These are phyloP conservation scores for Tuber brumale DNA, from an alignment of 495 filamentous ascomycete genomes.

Conservation along the genomic window DNA sequence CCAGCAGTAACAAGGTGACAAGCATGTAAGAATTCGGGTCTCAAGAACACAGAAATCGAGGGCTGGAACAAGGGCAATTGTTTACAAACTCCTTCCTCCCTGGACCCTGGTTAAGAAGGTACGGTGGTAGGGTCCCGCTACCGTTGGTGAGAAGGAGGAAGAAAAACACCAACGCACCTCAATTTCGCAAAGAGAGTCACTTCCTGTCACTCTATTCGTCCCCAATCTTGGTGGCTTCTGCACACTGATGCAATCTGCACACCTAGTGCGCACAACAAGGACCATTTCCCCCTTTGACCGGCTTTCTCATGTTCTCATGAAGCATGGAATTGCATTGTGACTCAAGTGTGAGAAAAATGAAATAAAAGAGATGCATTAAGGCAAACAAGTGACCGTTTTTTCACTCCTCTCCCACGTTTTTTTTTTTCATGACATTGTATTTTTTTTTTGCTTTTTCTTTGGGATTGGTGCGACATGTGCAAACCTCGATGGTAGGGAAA, in stretches of 20 bases:
- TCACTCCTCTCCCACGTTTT: slow-evolving; percentile 3
- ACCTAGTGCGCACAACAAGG: not conserved
- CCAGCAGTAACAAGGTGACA: not conserved
- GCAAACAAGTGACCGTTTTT: slow-evolving; percentile 1
- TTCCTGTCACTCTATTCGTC: slow-evolving; percentile 10
- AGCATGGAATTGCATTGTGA: not conserved
- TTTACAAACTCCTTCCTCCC: not conserved
- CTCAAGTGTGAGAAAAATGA: not conserved
- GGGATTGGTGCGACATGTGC: not conserved
- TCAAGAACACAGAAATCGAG: not conserved
- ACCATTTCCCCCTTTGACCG: not conserved
- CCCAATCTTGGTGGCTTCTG: slow-evolving; percentile 10
- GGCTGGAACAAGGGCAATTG: not conserved
- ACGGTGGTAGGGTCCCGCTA: not conserved
- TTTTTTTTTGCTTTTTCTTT: not conserved
- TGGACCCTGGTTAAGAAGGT: not conserved
- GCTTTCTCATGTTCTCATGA: not conserved
- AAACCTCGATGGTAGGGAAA: not conserved
- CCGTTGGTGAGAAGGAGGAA: too few relatives aligned
- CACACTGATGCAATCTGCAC: slow-evolving; percentile 33
- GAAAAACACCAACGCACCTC: slow-evolving; percentile 9
- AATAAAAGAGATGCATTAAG: not conserved
- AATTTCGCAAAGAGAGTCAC: slow-evolving; percentile 10
- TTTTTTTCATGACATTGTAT: not conserved
- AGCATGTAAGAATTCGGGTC: not conserved